Evolutionary conservation across 176 grass and related monocot genomes (phyloP), one percentile per base, ranked within the genome.

Genomic region (Melocanna baccifera): DNA sequence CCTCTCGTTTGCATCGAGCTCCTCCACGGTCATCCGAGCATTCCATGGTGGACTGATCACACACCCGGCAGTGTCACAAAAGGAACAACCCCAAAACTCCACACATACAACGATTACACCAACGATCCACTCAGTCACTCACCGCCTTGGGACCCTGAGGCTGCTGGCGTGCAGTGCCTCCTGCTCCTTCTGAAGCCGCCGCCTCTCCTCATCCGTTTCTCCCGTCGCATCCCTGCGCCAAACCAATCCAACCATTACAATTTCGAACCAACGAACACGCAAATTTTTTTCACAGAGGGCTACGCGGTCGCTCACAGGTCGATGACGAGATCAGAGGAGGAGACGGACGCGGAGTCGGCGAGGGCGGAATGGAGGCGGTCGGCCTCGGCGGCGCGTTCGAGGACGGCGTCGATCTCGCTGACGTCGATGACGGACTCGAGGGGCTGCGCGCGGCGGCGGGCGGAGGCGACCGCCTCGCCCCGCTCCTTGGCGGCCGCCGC

Each of bases 361-460:
- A 87, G 76, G 8, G 89, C 34, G 70, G 70, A 69, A 12, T 84
- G 71, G 59, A 85, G 57, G 69, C 81, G 71, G 50, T 92, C 88
- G 11, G 74, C 89, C 84, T 92, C 92, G 14, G 89, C 92, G 51
- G 95, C 86, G 42, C 86, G 88, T 70, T 94, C 78, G 19, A 97
- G 81, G 65, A 97, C 85, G 73, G 88, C 90, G 57, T 94, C 92
- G 64, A 97, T 94, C 67, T 97, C 95, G 87, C 89, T 83, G 90
- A 92, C 83, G 22, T 97, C 92, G 53, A 86, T 97, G 86, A 92
- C 79, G 58, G 95, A 97, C 73, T 97, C 92, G 50, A 97, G 92
- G 3, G 86, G 70, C 62, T 46, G 82, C 32, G 88, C 74, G 23
- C 87, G 81, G 79, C 88, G 88, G 50, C 81, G 85, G 34, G 78